A percentile compares a stretch with the other conserved stretches of the same genome.
phyloP scores from a whole-genome alignment of 768 basidiomycete genomes.

The Tulasnella sp. region DNA sequence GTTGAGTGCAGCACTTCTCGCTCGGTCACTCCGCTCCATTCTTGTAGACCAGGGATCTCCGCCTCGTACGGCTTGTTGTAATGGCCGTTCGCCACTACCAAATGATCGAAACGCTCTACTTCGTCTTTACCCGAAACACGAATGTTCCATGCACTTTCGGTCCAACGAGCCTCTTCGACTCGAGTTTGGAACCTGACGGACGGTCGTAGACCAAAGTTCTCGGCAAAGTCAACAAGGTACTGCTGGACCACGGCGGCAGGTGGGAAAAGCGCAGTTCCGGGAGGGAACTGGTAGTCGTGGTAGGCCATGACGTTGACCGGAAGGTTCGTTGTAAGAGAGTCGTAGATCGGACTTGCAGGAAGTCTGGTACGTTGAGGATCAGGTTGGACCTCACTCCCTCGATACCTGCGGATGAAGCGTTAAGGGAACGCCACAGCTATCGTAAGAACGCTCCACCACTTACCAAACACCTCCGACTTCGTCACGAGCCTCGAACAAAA shows the following conservation, averaged over 20 bases:
- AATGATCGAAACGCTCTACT: slow-evolving; percentile 40
- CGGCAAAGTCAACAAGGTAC: slow-evolving; percentile 61
- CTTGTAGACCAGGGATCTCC: slow-evolving; percentile 41
- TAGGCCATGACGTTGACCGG: slow-evolving; percentile 72
- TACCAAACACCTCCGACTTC: slow-evolving; percentile 72
- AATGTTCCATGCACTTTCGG: slow-evolving; percentile 36
- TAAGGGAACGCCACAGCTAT: neutral
- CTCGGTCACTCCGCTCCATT: slow-evolving; percentile 39
- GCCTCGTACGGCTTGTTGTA: slow-evolving; percentile 56
- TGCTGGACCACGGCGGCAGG: slow-evolving; percentile 43
- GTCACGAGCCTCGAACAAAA: slow-evolving; percentile 51
- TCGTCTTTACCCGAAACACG: slow-evolving; percentile 25
- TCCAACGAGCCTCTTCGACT: slow-evolving; percentile 31
- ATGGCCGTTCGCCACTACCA: slow-evolving; percentile 70
- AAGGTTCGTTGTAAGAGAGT: slow-evolving; percentile 70
- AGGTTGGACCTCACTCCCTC: slow-evolving; percentile 19
- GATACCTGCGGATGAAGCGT: neutral
- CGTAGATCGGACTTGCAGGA: slow-evolving; percentile 64
- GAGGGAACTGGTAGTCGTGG: slow-evolving; percentile 51
- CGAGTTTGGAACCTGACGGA: slow-evolving; percentile 51
- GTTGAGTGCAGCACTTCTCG: slow-evolving; percentile 46
- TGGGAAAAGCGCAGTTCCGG: slow-evolving; percentile 61
- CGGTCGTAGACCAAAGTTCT: slow-evolving; percentile 45
- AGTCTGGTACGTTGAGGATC: slow-evolving; percentile 23
- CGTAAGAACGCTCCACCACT: slow-evolving; percentile 17